Base-by-base conservation (phyloP, 2,329 filamentous ascomycete species). In the Aaosphaeria pasadenensis region DNA sequence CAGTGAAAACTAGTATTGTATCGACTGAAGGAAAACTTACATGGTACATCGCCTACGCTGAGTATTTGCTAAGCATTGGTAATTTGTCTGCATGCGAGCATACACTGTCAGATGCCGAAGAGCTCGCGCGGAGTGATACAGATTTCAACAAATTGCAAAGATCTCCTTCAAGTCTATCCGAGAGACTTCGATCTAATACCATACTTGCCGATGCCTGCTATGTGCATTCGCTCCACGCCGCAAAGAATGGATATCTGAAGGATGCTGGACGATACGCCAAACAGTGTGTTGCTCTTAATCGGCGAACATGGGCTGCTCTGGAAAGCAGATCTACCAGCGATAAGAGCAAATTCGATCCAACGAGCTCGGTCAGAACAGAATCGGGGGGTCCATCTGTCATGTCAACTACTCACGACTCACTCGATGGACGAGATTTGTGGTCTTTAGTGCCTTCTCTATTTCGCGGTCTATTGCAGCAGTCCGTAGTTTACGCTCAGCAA, bases 401-500 rank as follows among this genome's bases (percentile, higher is more conserved):
- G 54, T 71, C 73, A 33, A 72, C 75, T 28, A 70, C 71, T 2
- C 72, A 71, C 41, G 74, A 75, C 29, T 68, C 72, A 2, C 63
- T 73, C 28, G 77, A 78, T 47, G 84, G 84, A 44, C 84, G 89
- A 1, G 79, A 82, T 2, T 91, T 92, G 59, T 97, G 92, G 92
- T 77, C 80, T 5, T 76, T 96, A 17, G 84, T 94, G 6, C 81
- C 83, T 30, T 84, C 86, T 1, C 78, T 96, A 17, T 85, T 91
- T 58, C 80, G 82, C 30, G 83, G 85, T 47, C 75, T 95, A 11
- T 71, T 85, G 50, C 85, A 91, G 49, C 80, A 96, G 3, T 90
- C 90, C 0, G 80, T 81, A 4, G 76, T 95, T 1, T 96, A 91
- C 58, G 84, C 87, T 1, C 87, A 95, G 55, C 82, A 94, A 53